These are phyloP conservation scores for Alternaria rosae DNA, from an alignment of 2,329 filamentous ascomycete genomes.

Conservation along the genomic window DNA sequence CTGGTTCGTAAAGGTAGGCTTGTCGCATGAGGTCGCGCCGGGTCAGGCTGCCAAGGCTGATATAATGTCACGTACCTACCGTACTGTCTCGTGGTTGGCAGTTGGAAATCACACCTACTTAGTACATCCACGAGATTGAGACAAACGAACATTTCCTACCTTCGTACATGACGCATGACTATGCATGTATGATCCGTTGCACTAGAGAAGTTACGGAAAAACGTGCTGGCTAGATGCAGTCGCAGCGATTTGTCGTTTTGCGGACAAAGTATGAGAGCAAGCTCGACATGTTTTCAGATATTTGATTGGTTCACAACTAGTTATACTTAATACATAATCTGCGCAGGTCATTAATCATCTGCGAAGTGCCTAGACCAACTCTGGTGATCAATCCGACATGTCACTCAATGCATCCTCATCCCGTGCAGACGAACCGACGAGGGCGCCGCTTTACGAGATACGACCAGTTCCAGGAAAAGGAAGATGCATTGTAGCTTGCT, in stretches of 20 bases:
- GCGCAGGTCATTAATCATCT: background rate
- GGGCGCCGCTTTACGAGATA: background rate
- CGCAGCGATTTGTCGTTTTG: too few relatives aligned
- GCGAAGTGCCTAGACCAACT: background rate
- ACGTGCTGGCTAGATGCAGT: too few relatives aligned
- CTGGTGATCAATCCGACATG: background rate
- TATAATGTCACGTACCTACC: background rate
- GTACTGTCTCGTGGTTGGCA: background rate
- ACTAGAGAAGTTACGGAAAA: too few relatives aligned
- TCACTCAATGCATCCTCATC: background rate
- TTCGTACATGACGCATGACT: too few relatives aligned
- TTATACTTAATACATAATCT: background rate
- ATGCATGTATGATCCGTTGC: too few relatives aligned
- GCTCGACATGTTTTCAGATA: background rate
- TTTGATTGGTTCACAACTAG: background rate
- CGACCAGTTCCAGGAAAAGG: background rate
- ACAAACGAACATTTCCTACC: too few relatives aligned
- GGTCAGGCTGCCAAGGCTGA: background rate
- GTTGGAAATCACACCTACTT: too few relatives aligned
- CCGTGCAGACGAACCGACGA: background rate
- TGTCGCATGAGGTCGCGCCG: background rate
- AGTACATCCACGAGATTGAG: too few relatives aligned
- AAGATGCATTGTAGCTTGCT: background rate
- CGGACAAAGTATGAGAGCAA: background rate
- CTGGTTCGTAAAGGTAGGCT: background rate